A percentile compares a stretch with the other conserved stretches of the same genome.
phyloP scores from a whole-genome alignment of 163 green algal species.

The Volvox carteri region DNA sequence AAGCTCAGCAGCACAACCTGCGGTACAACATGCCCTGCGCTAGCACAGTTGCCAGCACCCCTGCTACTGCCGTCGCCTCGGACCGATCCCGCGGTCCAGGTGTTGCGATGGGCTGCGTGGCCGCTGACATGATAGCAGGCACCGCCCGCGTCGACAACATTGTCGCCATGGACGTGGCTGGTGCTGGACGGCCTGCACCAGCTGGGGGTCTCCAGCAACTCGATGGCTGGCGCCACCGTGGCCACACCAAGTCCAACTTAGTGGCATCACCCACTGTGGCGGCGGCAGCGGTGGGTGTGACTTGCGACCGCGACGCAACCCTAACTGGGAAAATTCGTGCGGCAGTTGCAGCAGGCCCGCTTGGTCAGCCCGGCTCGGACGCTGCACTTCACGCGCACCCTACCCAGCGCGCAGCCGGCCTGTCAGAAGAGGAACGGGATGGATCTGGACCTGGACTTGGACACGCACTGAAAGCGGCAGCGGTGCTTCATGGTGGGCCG shows the following conservation, averaged over 20 bases:
- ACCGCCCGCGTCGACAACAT: too few relatives aligned
- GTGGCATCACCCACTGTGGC: neutral
- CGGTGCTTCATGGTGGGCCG: neutral
- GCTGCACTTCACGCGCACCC: neutral
- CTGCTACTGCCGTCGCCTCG: neutral
- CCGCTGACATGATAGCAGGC: too few relatives aligned
- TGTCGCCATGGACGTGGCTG: neutral
- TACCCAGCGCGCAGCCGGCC: too few relatives aligned
- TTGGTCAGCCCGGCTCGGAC: neutral
- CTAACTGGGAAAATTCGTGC: neutral
- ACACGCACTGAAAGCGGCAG: neutral
- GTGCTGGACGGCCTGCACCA: neutral
- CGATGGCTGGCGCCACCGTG: neutral
- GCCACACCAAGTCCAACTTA: neutral
- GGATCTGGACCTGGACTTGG: too few relatives aligned
- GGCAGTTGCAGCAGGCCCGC: too few relatives aligned
- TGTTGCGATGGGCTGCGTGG: too few relatives aligned
- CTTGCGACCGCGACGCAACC: neutral
- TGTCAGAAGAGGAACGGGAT: neutral
- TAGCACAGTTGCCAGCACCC: neutral
- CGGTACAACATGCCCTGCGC: neutral
- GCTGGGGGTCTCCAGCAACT: neutral
- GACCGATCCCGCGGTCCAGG: neutral
- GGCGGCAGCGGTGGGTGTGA: neutral
- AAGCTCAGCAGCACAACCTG: slow-evolving; percentile 6